These are phyloP conservation scores for Telfairia occidentalis DNA, from an alignment of 331 rosid genomes.

Conservation along the genomic window DNA sequence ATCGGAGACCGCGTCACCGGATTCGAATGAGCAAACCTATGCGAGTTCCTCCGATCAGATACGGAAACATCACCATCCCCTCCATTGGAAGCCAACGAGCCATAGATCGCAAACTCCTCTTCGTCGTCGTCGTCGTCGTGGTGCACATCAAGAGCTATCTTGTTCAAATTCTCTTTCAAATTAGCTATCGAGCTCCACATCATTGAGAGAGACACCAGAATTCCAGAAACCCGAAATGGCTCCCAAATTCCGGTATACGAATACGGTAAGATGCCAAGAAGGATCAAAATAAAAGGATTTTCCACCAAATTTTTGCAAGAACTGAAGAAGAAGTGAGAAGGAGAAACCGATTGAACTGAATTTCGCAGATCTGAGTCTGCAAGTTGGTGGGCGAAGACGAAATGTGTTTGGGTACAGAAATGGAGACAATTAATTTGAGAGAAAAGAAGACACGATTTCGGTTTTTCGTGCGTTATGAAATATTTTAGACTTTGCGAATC, in stretches of 20 bases:
- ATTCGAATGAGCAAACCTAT: conserved; percentile 41
- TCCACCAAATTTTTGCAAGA: neutral
- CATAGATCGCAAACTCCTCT: conserved; percentile 34
- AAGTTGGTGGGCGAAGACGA: neutral
- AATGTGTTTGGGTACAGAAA: neutral
- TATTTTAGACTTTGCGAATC: too few relatives aligned
- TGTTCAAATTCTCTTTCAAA: conserved; percentile 73
- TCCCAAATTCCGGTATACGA: neutral
- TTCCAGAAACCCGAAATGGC: neutral
- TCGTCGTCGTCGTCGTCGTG: conserved; percentile 46
- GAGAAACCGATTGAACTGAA: neutral
- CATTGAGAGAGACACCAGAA: conserved; percentile 16
- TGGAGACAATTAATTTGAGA: neutral
- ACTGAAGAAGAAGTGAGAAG: neutral
- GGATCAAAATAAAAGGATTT: neutral
- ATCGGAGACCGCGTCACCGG: conserved; percentile 31
- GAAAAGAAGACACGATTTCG: neutral
- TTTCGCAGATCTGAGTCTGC: conserved; percentile 1
- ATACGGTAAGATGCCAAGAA: neutral
- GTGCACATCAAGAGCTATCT: conserved; percentile 84
- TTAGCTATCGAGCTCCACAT: conserved; percentile 80
- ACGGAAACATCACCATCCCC: conserved; percentile 17
- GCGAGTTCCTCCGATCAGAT: conserved; percentile 70
- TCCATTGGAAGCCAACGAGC: conserved; percentile 19
- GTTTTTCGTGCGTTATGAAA: too few relatives aligned